Conservation (phyloP, 305 asterid species). For the Fraxinus xanthoxyloides region DNA sequence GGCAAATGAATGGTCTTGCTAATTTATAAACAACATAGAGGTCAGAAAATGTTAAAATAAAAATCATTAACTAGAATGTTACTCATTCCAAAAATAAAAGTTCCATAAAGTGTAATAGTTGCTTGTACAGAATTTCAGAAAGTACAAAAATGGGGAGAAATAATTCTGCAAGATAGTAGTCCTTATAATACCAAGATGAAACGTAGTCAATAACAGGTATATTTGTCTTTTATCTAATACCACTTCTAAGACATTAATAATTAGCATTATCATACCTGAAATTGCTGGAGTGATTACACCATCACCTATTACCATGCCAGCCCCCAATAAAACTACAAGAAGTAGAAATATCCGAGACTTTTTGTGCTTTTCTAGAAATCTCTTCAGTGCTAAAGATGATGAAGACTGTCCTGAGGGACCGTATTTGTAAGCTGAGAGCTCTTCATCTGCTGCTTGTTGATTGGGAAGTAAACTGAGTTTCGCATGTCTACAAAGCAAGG, state of each 20-base stretch:
- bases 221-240: not conserved
- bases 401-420: constrained; percentile 63
- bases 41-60: not conserved
- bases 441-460: constrained; percentile 99
- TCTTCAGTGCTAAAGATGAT: constrained; percentile 58
- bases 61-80: not conserved
- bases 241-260: not conserved
- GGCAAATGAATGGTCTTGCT: not conserved
- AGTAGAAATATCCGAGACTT: constrained; percentile 63
- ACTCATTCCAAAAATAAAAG: not conserved
- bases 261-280: constrained; percentile 23
- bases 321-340: constrained; percentile 86
- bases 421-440: constrained; percentile 78
- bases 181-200: not conserved
- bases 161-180: not conserved
- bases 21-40: not conserved
- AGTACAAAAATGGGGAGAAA: not conserved
- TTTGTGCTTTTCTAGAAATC: constrained; percentile 83
- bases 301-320: constrained; percentile 53
- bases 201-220: not conserved
- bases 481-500: constrained; percentile 93
- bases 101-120: not conserved
- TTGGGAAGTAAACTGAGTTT: constrained; percentile 93
- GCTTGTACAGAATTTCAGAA: not conserved
- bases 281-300: constrained; percentile 31